phyloP scores from a whole-genome alignment of 306 rosid species.

The Glycine soja region DNA sequence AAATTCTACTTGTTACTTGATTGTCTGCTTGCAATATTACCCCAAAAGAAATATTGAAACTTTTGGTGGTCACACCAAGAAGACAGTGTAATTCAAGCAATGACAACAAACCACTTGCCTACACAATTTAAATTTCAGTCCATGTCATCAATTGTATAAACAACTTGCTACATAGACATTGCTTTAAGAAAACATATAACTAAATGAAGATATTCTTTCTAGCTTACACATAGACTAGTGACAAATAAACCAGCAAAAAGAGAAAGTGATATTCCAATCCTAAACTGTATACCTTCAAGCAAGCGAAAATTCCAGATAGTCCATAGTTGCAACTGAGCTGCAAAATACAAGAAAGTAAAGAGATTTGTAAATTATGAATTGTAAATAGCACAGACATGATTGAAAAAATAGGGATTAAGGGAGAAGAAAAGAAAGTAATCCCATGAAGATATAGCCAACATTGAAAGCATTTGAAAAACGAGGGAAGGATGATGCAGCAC shows the following conservation, averaged over 20 bases:
- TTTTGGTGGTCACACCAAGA: conserved; percentile 22
- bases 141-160: conserved; percentile 23
- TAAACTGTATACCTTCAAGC: conserved; percentile 82
- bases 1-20: conserved; percentile 15
- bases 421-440: conserved; percentile 39
- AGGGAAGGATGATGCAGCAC: not conserved
- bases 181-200: not conserved
- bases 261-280: conserved; percentile 15
- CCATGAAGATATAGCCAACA: conserved; percentile 9
- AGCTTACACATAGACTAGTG: conserved; percentile 13
- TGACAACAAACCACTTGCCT: not conserved
- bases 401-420: conserved; percentile 21
- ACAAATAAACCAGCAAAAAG: conserved; percentile 23
- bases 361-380: conserved; percentile 33
- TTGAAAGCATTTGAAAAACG: conserved; percentile 34
- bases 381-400: conserved; percentile 22
- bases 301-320: conserved; percentile 90
- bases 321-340: conserved; percentile 92
- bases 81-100: conserved; percentile 37
- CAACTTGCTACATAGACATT: not conserved
- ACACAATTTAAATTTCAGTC: conserved; percentile 20
- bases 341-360: conserved; percentile 40
- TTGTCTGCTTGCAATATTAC: not conserved
- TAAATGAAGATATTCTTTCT: conserved; percentile 21
- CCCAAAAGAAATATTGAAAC: not conserved